These are phyloP conservation scores for Hymenochaete sp. DNA, from an alignment of 1,284 basidiomycete species.

Conservation along the genomic window DNA sequence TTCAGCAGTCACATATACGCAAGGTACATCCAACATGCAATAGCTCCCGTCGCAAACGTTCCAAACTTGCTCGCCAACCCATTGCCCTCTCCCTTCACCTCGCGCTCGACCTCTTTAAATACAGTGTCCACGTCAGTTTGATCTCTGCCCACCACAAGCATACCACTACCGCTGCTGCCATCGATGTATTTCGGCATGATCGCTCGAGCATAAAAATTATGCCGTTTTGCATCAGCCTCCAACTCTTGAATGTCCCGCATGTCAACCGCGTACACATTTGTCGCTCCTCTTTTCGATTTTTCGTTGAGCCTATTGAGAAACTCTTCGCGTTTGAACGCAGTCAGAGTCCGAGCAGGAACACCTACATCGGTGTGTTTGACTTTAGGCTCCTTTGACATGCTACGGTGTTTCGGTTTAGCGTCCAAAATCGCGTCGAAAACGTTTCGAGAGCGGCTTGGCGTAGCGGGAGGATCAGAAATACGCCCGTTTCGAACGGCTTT, in stretches of 20 bases:
- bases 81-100: conserved; percentile 8
- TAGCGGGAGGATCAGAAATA: not conserved
- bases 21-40: conserved; percentile 11
- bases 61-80: conserved; percentile 1
- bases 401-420: not conserved
- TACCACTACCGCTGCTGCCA: conserved; percentile 10
- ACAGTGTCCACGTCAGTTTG: conserved; percentile 8
- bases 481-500: not conserved
- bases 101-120: conserved; percentile 12
- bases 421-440: conserved; percentile 8
- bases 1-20: conserved; percentile 18
- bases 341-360: conserved; percentile 7
- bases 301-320: conserved; percentile 10
- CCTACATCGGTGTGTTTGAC: too few relatives aligned
- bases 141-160: conserved; percentile 16
- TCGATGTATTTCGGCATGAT: conserved; percentile 12
- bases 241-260: conserved; percentile 11
- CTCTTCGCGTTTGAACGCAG: conserved; percentile 3
- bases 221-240: conserved; percentile 8
- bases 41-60: conserved; percentile 3
- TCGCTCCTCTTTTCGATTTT: conserved; percentile 10
- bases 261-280: conserved; percentile 13
- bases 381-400: not conserved
- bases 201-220: conserved; percentile 12
- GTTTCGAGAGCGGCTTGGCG: not conserved